Conservation (phyloP, 1,284 basidiomycete species). For the Cryptococcus jaspeensis region DNA sequence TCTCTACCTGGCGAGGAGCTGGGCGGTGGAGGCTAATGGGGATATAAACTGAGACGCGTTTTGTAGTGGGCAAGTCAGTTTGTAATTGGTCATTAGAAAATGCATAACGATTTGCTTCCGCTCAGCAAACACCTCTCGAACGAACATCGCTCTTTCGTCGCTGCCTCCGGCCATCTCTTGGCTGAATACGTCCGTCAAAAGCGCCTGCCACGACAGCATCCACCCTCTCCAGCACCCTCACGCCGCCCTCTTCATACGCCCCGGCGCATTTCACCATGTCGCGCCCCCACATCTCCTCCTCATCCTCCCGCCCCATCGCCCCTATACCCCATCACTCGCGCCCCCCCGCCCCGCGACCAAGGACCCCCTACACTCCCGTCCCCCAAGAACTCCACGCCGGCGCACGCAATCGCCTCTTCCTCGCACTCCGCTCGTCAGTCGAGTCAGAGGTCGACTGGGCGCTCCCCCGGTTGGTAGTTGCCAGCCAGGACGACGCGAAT, state of each 20-base stretch:
- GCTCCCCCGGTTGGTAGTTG: slow-evolving; percentile 41
- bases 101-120: too few relatives aligned
- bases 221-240: too few relatives aligned
- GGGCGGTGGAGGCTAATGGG: too few relatives aligned
- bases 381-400: slow-evolving; percentile 28
- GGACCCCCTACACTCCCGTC: slow-evolving; percentile 28
- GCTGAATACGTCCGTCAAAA: neutral
- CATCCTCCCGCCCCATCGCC: slow-evolving; percentile 15
- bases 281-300: slow-evolving; percentile 1
- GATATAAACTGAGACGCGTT: too few relatives aligned
- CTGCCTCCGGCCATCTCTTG: neutral
- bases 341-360: slow-evolving; percentile 1
- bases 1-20: too few relatives aligned
- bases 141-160: too few relatives aligned
- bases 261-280: neutral
- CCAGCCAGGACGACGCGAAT: slow-evolving; percentile 28
- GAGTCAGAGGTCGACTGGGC: slow-evolving; percentile 45
- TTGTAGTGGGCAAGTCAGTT: too few relatives aligned
- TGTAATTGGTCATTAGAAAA: too few relatives aligned
- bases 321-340: slow-evolving; percentile 12
- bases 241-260: neutral
- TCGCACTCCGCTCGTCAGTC: slow-evolving; percentile 36
- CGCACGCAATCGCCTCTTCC: slow-evolving; percentile 37
- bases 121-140: too few relatives aligned
- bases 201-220: too few relatives aligned